phyloP scores from a whole-genome alignment of 768 basidiomycete genomes.

The Porpolomopsis calyptriformis region DNA sequence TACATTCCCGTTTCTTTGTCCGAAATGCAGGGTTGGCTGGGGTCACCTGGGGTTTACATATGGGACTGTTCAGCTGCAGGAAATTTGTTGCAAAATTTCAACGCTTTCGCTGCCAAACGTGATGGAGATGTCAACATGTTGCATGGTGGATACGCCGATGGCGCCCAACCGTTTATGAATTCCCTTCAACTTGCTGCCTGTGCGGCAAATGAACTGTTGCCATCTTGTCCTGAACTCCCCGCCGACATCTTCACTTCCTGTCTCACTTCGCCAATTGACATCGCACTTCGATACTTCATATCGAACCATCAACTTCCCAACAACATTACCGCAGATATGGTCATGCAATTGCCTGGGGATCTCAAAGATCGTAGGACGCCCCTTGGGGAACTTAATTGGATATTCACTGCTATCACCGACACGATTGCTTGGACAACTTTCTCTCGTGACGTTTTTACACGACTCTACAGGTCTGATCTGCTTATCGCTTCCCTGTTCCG shows the following conservation, averaged over 20 bases:
- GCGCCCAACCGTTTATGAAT: constrained; percentile 64
- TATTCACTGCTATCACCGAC: constrained; percentile 97
- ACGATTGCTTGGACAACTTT: constrained; percentile 99
- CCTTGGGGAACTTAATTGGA: constrained; percentile 98
- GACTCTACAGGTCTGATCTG: constrained; percentile 89
- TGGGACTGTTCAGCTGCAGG: constrained; percentile 99
- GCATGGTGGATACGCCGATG: constrained; percentile 51
- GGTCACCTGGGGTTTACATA: constrained; percentile 91
- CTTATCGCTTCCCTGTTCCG: constrained; percentile 94
- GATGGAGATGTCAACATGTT: constrained; percentile 53
- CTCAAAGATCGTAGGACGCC: constrained; percentile 94
- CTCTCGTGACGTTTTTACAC: constrained; percentile 84
- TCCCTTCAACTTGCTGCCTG: constrained; percentile 95
- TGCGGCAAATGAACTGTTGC: constrained; percentile 80
- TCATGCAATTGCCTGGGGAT: constrained; percentile 91
- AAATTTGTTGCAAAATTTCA: constrained; percentile 84
- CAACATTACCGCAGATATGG: constrained; percentile 78
- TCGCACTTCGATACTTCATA: constrained; percentile 87
- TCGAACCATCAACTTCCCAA: constrained; percentile 82
- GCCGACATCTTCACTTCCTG: constrained; percentile 97
- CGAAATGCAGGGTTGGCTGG: constrained; percentile 89
- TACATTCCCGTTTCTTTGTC: constrained; percentile 94
- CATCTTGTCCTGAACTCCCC: constrained; percentile 92
- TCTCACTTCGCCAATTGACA: constrained; percentile 96
- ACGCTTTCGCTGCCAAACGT: constrained; percentile 61